These are phyloP conservation scores for Fusarium mexicanum DNA, from an alignment of 2,329 filamentous ascomycete species.

Conservation along the genomic window DNA sequence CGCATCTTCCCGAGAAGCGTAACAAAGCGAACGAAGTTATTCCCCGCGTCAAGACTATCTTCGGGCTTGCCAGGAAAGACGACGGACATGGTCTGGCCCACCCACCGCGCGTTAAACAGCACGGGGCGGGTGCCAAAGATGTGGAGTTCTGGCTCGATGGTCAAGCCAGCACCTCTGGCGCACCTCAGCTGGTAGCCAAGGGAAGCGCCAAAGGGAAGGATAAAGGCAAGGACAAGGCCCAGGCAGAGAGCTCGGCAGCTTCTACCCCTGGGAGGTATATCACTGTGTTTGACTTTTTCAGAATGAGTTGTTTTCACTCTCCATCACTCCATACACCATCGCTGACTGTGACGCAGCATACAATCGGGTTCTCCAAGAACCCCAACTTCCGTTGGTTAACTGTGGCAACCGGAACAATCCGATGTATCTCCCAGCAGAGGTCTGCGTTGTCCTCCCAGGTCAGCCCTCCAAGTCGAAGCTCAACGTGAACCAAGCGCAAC, in stretches of 20 bases:
- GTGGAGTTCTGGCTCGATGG: not conserved
- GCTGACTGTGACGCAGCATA: not conserved
- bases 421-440: not conserved
- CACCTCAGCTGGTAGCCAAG: not conserved
- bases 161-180: not conserved
- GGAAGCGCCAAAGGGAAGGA: not conserved
- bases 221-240: not conserved
- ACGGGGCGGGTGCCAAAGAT: not conserved
- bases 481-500: not conserved
- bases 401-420: not conserved
- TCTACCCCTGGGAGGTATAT: not conserved
- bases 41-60: not conserved
- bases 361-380: not conserved
- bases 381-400: not conserved
- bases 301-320: not conserved
- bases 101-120: not conserved
- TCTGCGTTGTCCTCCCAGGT: not conserved
- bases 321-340: not conserved
- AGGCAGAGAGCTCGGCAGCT: not conserved
- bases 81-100: not conserved
- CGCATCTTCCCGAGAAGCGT: not conserved
- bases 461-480: not conserved
- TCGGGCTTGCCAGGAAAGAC: not conserved
- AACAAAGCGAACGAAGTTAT: not conserved
- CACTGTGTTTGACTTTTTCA: not conserved